Evolutionary conservation across 164 flowering plant species (phyloP).

Genomic region (Echeveria elegans): DNA sequence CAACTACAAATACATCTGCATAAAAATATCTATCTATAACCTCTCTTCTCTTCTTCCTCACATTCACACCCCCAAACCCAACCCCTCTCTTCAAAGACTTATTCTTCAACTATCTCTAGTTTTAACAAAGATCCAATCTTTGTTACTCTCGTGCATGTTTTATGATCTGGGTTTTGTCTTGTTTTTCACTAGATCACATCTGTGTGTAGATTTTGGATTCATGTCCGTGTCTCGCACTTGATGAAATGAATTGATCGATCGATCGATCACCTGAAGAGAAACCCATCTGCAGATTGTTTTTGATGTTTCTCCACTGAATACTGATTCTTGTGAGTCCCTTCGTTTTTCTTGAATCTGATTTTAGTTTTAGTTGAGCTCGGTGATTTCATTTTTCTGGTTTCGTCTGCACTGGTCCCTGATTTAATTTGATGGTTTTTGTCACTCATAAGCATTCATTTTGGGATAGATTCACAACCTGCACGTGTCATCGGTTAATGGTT

Average conservation of each 20-base stretch:
- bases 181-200: too few species aligned
- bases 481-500: background rate
- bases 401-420: too few species aligned
- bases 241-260: background rate
- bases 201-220: too few species aligned
- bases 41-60: background rate
- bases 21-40: background rate
- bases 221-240: background rate
- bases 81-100: background rate
- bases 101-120: background rate
- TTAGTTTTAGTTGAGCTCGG: background rate
- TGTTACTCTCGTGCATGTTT: background rate
- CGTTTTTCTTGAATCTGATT: background rate
- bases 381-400: background rate
- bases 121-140: slow-evolving; percentile 2
- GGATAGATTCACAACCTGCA: background rate
- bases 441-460: background rate
- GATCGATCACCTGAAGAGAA: background rate
- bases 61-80: background rate
- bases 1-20: background rate
- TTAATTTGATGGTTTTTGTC: background rate
- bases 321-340: background rate
- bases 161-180: background rate
- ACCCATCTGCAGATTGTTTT: slow-evolving; percentile 3
- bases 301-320: background rate